These are phyloP conservation scores for Russula lepida DNA, from an alignment of 768 basidiomycete genomes.

Conservation along the genomic window DNA sequence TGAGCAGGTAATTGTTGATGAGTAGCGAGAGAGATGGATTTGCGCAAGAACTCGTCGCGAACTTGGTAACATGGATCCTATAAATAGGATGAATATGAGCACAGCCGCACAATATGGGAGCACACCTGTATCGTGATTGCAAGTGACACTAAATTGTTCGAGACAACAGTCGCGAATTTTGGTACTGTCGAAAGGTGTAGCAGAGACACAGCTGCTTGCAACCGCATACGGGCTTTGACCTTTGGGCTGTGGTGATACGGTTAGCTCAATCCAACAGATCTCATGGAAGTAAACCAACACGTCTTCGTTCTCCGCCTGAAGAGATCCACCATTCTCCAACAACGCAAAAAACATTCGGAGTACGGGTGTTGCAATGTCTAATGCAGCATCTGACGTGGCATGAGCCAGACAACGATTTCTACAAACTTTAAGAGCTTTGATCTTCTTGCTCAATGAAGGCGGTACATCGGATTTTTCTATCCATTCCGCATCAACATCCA, in stretches of 20 bases:
- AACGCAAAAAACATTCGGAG: constrained; percentile 67
- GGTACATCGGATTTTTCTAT: constrained; percentile 55
- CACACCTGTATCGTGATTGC: constrained; percentile 71
- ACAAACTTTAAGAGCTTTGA: constrained; percentile 72
- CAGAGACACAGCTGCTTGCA: constrained; percentile 75
- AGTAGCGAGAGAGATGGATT: constrained; percentile 59
- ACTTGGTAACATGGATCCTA: constrained; percentile 89
- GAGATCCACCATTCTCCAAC: constrained; percentile 60
- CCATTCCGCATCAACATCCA: constrained; percentile 69
- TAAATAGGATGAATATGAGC: neutral
- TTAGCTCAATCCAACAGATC: constrained; percentile 9
- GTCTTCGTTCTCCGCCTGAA: constrained; percentile 45
- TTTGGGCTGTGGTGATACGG: constrained; percentile 35
- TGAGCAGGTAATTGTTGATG: constrained; percentile 54
- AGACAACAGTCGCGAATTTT: constrained; percentile 48
- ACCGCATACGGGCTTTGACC: constrained; percentile 68
- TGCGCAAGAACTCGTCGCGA: constrained; percentile 66
- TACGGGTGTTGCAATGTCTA: constrained; percentile 65
- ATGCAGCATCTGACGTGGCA: constrained; percentile 45
- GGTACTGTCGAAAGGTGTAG: constrained; percentile 64
- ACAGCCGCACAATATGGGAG: neutral
- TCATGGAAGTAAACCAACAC: constrained; percentile 34
- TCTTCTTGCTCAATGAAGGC: constrained; percentile 53
- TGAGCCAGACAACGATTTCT: constrained; percentile 73
- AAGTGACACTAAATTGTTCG: constrained; percentile 55